A percentile compares a stretch with the other conserved stretches of the same genome.
These are phyloP conservation scores for Fusarium musae DNA, from an alignment of 2,329 filamentous ascomycete species.

Conservation along the genomic window DNA sequence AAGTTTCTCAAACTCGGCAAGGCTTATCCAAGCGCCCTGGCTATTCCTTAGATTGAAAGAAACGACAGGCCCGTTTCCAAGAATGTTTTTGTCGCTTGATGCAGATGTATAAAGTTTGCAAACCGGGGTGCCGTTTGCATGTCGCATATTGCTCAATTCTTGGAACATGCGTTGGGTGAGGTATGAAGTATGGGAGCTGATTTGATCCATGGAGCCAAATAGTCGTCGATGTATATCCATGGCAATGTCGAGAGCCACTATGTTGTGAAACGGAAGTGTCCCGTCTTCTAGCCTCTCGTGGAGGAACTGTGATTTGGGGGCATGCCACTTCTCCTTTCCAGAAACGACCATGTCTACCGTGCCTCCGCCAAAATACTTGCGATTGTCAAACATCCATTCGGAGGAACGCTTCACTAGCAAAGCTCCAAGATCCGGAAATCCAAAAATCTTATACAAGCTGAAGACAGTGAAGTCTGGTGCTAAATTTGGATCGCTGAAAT, in stretches of 20 bases:
- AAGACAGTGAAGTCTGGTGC: slow-evolving; percentile 88
- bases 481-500: slow-evolving; percentile 68
- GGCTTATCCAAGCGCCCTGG: slow-evolving; percentile 78
- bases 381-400: slow-evolving; percentile 69
- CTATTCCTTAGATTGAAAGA: slow-evolving; percentile 84
- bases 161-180: slow-evolving; percentile 69
- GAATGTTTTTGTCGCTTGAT: slow-evolving; percentile 39
- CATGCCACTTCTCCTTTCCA: slow-evolving; percentile 84
- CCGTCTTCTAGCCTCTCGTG: slow-evolving; percentile 92
- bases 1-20: slow-evolving; percentile 88
- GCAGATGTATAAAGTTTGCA: slow-evolving; percentile 71
- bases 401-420: slow-evolving; percentile 82
- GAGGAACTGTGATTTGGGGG: slow-evolving; percentile 74
- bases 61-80: slow-evolving; percentile 76
- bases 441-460: slow-evolving; percentile 98
- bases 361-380: slow-evolving; percentile 91
- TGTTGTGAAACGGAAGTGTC: slow-evolving; percentile 89
- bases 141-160: slow-evolving; percentile 68
- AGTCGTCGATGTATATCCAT: slow-evolving; percentile 75
- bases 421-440: slow-evolving; percentile 90
- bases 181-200: slow-evolving; percentile 77
- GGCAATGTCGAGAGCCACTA: slow-evolving; percentile 82
- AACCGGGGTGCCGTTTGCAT: slow-evolving; percentile 74
- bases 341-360: slow-evolving; percentile 91
- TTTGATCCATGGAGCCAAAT: slow-evolving; percentile 75